Base-by-base conservation (phyloP, 2,329 filamentous ascomycete species). In the Xylariaceae sp. region DNA sequence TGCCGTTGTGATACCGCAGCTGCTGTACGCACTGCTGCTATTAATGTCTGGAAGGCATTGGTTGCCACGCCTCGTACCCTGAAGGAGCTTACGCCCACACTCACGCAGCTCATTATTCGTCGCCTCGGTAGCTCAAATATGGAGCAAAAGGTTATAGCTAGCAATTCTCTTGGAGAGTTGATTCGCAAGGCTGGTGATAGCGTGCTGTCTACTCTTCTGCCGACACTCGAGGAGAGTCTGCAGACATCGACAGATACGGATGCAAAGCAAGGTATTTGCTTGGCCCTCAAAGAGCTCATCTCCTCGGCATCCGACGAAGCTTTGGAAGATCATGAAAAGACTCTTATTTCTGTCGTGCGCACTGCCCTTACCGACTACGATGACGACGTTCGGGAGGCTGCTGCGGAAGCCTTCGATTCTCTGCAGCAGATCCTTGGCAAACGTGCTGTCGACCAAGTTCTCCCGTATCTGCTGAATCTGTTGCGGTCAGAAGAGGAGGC, bases 131-230 rank as follows among this genome's bases (percentile, higher is more conserved):
- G 91, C 68, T 87, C 91, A 41, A 97, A 96, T 65, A 91, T 95
- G 86, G 94, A 99, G 69, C 94, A 99, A 70, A 97, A 96, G 75
- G 87, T 96, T 60, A 99, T 99, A 75, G 94, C 95, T 58, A 92
- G 92, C 68, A 97, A 97, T 68, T 90, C 94, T 43, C 79, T 99
- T 48, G 94, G 94, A 64, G 94, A 99, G 68, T 83, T 99, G 58
- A 97, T 99, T 64, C 86, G 94, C 63, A 96, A 96, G 71, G 92
- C 94, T 63, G 94, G 95, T 54, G 94, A 99, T 68, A 87, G 90
- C 48, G 91, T 99, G 49, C 77, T 99, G 55, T 83, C 90, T 19
- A 95, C 83, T 39, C 74, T 99, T 52, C 74, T 99, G 53, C 94
- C 94, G 30, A 95, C 91, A 32, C 81, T 99, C 43, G 91, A 97